Evolutionary conservation across 306 rosid species (phyloP), one percentile per base, ranked within the genome.

Genomic region (Ormosia semicastrata): DNA sequence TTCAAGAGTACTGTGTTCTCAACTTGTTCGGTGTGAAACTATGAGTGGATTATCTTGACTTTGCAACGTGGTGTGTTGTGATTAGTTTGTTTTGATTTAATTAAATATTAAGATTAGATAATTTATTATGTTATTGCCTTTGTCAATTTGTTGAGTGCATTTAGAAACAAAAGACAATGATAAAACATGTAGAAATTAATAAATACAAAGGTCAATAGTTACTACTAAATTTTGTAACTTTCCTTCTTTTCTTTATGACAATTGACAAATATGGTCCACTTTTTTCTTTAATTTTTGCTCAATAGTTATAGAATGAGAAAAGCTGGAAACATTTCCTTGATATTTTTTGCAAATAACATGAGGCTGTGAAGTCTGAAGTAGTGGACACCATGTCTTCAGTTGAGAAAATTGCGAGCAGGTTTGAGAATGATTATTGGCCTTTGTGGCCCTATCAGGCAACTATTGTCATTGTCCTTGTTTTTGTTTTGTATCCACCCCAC

Each of bases 401-500:
- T 67, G 39, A 78, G 40, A 64, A 54, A 71, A 71, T 33, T 72
- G 58, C 7, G 39, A 59, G 66, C 18, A 79, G 32, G 18, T 64
- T 71, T 78, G 33, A 32, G 69, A 63, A 62, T 71, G 49, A 71
- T 37, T 29, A 78, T 83, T 52, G 79, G 73, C 34, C 71, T 58
- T 57, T 41, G 67, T 66, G 75, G 81, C 29, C 71, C 46, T 67
- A 66, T 75, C 2, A 43, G 18, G 56, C 46, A 75, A 33, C 37
- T 52, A 52, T 59, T 66, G 56, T 75, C 41, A 29, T 82, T 57
- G 29, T 49, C 74, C 52, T 46, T 13, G 52, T 14, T 54, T 75
- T 7, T 13, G 50, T 75, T 11, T 46, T 17, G 33, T 63, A 15
- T 53, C 1, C 3, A n/a, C n/a, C 32, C 13, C 44, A 66, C 11